Percentiles rank a stretch among this genome's conserved stretches.
Evolutionary conservation across 306 rosid species (phyloP).

Genomic region (Luffa aegyptiaca): DNA sequence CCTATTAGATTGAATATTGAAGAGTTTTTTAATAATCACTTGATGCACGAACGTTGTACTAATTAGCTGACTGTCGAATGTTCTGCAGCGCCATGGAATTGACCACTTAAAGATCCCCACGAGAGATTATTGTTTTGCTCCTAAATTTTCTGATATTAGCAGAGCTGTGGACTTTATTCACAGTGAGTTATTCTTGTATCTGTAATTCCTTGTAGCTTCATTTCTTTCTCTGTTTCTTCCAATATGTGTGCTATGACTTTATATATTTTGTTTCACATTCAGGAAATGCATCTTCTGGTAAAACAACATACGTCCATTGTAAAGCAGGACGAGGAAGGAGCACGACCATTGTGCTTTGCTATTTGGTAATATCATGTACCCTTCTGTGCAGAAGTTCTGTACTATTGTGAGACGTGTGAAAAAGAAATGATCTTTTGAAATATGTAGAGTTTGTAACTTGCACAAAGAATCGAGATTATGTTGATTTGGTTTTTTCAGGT

Average conservation of each 20-base stretch:
- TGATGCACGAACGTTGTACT: neutral
- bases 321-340: slow-evolving; percentile 99
- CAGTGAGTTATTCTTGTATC: slow-evolving; percentile 30
- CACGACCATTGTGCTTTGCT: slow-evolving; percentile 92
- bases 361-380: slow-evolving; percentile 50
- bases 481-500: slow-evolving; percentile 32
- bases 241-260: neutral
- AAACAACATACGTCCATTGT: slow-evolving; percentile 91
- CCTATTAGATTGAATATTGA: neutral
- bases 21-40: neutral
- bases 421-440: neutral
- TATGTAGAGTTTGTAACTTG: neutral
- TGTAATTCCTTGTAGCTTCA: neutral
- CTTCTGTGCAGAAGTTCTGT: neutral
- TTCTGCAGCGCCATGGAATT: slow-evolving; percentile 72
- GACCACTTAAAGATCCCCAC: slow-evolving; percentile 92
- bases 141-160: slow-evolving; percentile 62
- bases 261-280: neutral
- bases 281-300: slow-evolving; percentile 61
- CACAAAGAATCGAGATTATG: neutral
- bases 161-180: slow-evolving; percentile 93
- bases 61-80: neutral
- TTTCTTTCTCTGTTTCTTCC: neutral
- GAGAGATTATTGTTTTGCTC: slow-evolving; percentile 95
- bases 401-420: neutral